These are phyloP conservation scores for Ilex aquifolium DNA, from an alignment of 257 asterid genomes.

Conservation along the genomic window DNA sequence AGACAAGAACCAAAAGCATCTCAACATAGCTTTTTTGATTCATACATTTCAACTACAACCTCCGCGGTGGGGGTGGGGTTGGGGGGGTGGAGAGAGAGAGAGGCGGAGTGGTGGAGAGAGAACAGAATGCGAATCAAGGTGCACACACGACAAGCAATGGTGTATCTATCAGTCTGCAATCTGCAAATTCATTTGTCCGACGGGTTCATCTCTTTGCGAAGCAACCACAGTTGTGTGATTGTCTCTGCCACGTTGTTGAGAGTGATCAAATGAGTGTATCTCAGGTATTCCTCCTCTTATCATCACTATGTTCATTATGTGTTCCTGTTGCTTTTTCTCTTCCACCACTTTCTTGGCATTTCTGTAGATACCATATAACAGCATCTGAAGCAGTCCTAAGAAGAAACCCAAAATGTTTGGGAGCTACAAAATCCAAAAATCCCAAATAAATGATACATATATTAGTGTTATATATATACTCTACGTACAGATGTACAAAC, in stretches of 20 bases:
- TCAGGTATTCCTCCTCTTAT: conserved; percentile 35
- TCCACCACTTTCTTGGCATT: conserved; percentile 19
- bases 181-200: conserved; percentile 13
- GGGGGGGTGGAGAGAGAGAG: neutral
- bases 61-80: too few species aligned
- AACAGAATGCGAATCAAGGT: conserved; percentile 10
- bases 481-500: too few species aligned
- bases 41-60: neutral
- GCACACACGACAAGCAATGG: conserved; percentile 39
- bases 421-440: conserved; percentile 26
- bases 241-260: neutral
- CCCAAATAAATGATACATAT: too few species aligned
- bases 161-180: conserved; percentile 13
- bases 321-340: conserved; percentile 28
- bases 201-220: too few species aligned
- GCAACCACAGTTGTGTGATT: conserved; percentile 8
- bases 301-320: conserved; percentile 29
- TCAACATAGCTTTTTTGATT: neutral
- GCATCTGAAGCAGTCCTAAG: conserved; percentile 64
- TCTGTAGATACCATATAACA: conserved; percentile 49
- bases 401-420: conserved; percentile 71
- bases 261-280: conserved; percentile 22
- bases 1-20: neutral
- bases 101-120: neutral
- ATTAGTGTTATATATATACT: too few species aligned